Conservation (phyloP, 2,329 filamentous ascomycete species). For the Claviceps purpurea region DNA sequence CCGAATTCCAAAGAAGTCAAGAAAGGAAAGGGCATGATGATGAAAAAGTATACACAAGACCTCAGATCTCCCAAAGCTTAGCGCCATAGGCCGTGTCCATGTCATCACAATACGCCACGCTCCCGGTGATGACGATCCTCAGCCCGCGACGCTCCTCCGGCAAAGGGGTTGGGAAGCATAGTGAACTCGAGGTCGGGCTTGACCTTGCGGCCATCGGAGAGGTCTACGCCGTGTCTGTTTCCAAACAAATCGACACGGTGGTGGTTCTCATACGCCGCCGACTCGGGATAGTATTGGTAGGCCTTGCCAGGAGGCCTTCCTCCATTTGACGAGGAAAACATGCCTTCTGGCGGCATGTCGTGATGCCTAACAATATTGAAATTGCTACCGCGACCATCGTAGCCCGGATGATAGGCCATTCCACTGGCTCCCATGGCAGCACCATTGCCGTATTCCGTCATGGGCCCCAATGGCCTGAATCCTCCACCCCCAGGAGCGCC, state of each 20-base stretch:
- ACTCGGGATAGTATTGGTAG: constrained; percentile 40
- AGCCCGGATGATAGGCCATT: constrained; percentile 13
- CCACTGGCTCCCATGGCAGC: constrained; percentile 23
- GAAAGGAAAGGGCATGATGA: background rate
- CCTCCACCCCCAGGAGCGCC: constrained; percentile 50
- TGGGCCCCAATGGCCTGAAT: constrained; percentile 14
- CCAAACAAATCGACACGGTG: constrained; percentile 39
- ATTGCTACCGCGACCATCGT: constrained; percentile 17
- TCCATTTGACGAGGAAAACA: constrained; percentile 35
- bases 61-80: background rate
- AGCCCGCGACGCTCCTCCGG: constrained; percentile 13
- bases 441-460: constrained; percentile 16
- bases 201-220: constrained; percentile 22
- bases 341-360: constrained; percentile 35
- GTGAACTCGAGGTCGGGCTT: constrained; percentile 36
- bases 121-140: constrained; percentile 26
- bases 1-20: too few relatives aligned
- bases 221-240: constrained; percentile 22
- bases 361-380: constrained; percentile 33
- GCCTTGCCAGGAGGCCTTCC: constrained; percentile 35
- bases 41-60: background rate
- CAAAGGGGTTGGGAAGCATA: constrained; percentile 33
- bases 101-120: constrained; percentile 26
- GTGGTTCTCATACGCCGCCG: constrained; percentile 36
- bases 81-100: constrained; percentile 4